phyloP scores from a whole-genome alignment of 768 basidiomycete genomes.

The Boletus huronensis region DNA sequence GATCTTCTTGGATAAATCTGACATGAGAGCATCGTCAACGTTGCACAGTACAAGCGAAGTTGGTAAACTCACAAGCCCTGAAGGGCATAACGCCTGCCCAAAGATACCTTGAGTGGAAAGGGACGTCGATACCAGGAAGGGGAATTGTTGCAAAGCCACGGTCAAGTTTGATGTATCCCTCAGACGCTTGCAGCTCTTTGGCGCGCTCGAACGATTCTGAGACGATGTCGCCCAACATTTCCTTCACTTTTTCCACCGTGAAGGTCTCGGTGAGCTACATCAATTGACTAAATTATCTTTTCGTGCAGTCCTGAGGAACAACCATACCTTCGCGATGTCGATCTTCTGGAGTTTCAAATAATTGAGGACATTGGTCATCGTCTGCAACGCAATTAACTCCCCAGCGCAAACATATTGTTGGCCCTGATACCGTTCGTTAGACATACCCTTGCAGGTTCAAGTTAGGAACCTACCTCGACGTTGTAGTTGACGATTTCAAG shows the following conservation, averaged over 20 bases:
- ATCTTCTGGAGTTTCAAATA: conserved; percentile 96
- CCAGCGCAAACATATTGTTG: conserved; percentile 99
- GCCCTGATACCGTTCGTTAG: conserved; percentile 50
- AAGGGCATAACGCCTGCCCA: conserved; percentile 99
- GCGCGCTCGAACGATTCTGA: conserved; percentile 75
- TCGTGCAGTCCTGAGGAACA: background rate
- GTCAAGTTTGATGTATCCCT: conserved; percentile 91
- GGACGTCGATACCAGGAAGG: conserved; percentile 95
- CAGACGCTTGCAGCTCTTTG: conserved; percentile 69
- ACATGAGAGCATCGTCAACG: background rate
- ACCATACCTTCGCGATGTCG: conserved; percentile 76
- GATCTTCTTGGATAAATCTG: conserved; percentile 97
- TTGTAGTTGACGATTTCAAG: conserved; percentile 99
- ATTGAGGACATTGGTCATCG: conserved; percentile 94
- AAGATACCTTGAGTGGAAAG: conserved; percentile 98
- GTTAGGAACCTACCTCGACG: conserved; percentile 60
- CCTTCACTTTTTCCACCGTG: conserved; percentile 90
- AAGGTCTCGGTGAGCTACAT: conserved; percentile 80
- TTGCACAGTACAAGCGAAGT: background rate
- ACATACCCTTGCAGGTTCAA: background rate
- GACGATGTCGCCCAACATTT: conserved; percentile 92
- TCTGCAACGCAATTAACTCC: conserved; percentile 88
- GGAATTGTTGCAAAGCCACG: conserved; percentile 96
- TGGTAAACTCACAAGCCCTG: conserved; percentile 76
- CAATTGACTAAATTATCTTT: background rate